phyloP scores from a whole-genome alignment of 495 filamentous ascomycete genomes.

The Tuber magnatum region DNA sequence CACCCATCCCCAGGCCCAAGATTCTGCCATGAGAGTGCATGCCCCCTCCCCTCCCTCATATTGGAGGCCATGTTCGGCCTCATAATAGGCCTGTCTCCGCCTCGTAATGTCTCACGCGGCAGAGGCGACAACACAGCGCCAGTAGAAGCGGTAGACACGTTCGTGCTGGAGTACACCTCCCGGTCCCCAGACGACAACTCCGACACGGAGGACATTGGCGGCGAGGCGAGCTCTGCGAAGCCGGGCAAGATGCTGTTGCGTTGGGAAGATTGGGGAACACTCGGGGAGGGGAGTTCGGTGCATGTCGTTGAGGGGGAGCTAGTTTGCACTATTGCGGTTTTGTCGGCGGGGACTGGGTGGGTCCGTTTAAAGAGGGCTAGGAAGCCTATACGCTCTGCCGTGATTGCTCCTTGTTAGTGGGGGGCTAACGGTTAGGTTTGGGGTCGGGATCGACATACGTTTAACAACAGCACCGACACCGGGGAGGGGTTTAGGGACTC shows the following conservation, averaged over 20 bases:
- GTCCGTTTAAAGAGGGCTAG: background rate
- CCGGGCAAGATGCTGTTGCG: background rate
- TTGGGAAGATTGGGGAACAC: background rate
- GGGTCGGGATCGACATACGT: background rate
- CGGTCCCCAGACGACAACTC: background rate
- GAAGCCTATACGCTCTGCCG: background rate
- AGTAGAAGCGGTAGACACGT: background rate
- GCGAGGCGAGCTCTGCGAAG: background rate
- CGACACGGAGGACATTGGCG: background rate
- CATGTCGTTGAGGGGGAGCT: background rate
- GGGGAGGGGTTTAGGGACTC: background rate
- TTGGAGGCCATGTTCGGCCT: background rate
- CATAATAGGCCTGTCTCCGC: background rate
- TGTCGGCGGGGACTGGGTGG: background rate
- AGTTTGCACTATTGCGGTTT: background rate
- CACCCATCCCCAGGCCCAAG: background rate
- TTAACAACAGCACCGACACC: background rate
- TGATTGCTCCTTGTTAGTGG: background rate
- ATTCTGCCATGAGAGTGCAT: background rate
- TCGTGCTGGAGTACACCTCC: background rate
- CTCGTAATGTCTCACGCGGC: background rate
- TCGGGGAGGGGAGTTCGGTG: background rate
- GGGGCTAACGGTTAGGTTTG: background rate
- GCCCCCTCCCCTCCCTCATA: background rate
- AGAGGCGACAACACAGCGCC: background rate